Conservation (phyloP, 2,329 filamentous ascomycete genomes). For the Shiraia bambusicola region DNA sequence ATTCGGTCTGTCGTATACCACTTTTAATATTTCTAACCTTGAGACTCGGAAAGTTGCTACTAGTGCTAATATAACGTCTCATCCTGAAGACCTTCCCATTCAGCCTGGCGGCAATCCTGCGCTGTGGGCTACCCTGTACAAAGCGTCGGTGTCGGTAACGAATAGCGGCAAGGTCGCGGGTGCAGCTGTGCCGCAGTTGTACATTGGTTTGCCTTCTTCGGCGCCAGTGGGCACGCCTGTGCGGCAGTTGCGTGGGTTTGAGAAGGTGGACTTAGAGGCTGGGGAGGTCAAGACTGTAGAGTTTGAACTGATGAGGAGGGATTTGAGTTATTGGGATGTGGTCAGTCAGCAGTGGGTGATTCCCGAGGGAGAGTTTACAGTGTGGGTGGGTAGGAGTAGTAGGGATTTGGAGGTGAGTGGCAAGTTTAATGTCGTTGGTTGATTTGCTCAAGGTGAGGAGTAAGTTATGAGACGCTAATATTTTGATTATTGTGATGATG, state of each 20-base stretch:
- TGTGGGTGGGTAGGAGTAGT: constrained; percentile 31
- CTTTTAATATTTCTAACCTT: constrained; percentile 70
- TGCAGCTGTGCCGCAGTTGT: constrained; percentile 58
- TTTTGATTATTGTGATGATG: not conserved
- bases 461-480: not conserved
- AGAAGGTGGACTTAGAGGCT: constrained; percentile 53
- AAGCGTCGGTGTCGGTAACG: constrained; percentile 64
- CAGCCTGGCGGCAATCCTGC: constrained; percentile 48
- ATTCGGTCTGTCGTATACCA: constrained; percentile 74
- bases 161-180: constrained; percentile 66
- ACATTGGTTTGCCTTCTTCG: constrained; percentile 52
- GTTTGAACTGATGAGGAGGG: constrained; percentile 70
- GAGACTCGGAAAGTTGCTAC: constrained; percentile 54
- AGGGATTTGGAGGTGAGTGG: constrained; percentile 26
- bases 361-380: constrained; percentile 44
- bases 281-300: constrained; percentile 67
- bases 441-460: not conserved
- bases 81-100: constrained; percentile 46
- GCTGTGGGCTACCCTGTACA: constrained; percentile 69
- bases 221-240: constrained; percentile 62
- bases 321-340: constrained; percentile 84
- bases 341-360: constrained; percentile 74
- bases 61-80: constrained; percentile 64
- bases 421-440: constrained; percentile 21
- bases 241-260: constrained; percentile 51